Evolutionary conservation across 2,329 filamentous ascomycete genomes (phyloP).

Genomic region (Scedosporium minutisporum): DNA sequence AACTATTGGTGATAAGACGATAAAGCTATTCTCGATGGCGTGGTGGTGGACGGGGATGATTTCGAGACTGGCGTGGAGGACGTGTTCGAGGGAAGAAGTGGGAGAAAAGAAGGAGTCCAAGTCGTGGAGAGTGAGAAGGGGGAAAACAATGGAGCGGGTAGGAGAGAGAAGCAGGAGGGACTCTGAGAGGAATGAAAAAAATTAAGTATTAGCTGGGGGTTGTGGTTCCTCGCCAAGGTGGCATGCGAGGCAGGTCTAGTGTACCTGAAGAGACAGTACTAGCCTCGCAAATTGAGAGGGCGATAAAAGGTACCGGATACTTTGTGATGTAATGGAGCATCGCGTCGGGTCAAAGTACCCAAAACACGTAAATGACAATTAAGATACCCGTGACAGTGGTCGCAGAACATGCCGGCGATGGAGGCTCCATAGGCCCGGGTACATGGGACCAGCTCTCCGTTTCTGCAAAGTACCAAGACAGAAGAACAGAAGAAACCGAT

Average conservation of each 20-base stretch:
- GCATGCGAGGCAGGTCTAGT: not conserved
- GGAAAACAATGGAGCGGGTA: slow-evolving; percentile 7
- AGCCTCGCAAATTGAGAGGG: not conserved
- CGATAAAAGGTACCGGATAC: not conserved
- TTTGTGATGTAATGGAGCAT: not conserved
- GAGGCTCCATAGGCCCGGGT: slow-evolving; percentile 1
- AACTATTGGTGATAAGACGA: not conserved
- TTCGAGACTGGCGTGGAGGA: not conserved
- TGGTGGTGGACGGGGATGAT: not conserved
- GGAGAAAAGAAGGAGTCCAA: not conserved
- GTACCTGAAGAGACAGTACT: not conserved
- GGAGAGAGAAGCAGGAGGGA: slow-evolving; percentile 1
- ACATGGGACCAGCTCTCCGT: not conserved
- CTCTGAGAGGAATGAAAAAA: slow-evolving; percentile 1
- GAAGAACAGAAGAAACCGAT: not conserved
- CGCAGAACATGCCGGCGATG: not conserved
- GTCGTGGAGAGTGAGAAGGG: slow-evolving; percentile 1
- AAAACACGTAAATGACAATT: not conserved
- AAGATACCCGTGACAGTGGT: not conserved
- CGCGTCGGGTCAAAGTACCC: not conserved
- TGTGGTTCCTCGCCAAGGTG: not conserved
- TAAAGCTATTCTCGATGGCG: not conserved
- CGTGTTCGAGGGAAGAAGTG: not conserved
- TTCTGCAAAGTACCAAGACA: not conserved
- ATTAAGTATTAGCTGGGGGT: slow-evolving; percentile 1